A percentile compares a stretch with the other conserved stretches of the same genome.
Evolutionary conservation across 2,329 filamentous ascomycete genomes (phyloP).

Genomic region (Diplodia corticola): DNA sequence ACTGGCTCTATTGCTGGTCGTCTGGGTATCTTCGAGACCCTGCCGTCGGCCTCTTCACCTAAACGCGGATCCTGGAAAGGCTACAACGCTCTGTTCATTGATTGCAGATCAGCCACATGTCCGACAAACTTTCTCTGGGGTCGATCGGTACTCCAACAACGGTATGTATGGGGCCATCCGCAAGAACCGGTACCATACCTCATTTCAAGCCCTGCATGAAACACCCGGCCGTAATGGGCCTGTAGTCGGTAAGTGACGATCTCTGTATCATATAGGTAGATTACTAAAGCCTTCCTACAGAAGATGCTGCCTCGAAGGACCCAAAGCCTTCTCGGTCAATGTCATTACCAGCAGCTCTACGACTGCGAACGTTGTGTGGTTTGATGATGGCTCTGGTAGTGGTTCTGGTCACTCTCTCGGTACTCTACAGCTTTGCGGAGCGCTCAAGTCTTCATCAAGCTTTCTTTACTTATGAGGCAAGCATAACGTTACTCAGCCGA

Average conservation of each 20-base stretch:
- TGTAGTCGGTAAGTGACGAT: not conserved
- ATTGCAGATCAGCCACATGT: not conserved
- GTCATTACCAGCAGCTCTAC: not conserved
- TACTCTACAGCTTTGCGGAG: not conserved
- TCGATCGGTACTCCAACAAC: not conserved
- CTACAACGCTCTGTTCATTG: not conserved
- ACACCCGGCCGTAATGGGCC: too few relatives aligned
- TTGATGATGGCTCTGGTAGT: not conserved
- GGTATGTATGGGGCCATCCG: not conserved
- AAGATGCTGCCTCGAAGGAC: too few relatives aligned
- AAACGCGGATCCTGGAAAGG: not conserved
- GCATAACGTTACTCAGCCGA: not conserved
- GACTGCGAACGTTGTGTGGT: not conserved
- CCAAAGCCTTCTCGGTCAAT: too few relatives aligned
- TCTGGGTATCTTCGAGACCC: not conserved
- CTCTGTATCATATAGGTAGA: too few relatives aligned
- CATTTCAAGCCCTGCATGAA: not conserved
- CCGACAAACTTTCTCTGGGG: too few relatives aligned
- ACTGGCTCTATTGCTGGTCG: not conserved
- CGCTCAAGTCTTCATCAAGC: not conserved
- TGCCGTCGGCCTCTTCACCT: not conserved
- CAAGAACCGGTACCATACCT: not conserved
- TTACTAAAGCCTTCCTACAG: too few relatives aligned
- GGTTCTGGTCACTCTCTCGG: not conserved
- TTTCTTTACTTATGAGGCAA: not conserved